phyloP scores from a whole-genome alignment of 179 eudicot genomes.

The Amaranthus tricolor region DNA sequence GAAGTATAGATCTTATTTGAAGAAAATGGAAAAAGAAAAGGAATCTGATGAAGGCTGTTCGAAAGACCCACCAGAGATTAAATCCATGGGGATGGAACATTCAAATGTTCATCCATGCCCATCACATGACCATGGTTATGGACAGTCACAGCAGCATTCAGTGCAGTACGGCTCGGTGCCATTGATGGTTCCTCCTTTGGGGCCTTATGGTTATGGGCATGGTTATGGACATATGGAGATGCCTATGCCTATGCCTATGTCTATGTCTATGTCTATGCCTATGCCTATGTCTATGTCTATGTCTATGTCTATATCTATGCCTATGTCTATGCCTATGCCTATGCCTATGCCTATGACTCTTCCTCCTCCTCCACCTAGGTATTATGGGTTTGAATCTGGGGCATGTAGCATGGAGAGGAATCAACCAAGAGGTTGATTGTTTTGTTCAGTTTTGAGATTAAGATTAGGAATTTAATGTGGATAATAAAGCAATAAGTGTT shows the following conservation, averaged over 20 bases:
- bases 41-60: conserved; percentile 21
- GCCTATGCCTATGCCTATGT: too few species aligned
- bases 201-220: conserved; percentile 27
- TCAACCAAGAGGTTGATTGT: conserved; percentile 33
- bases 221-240: conserved; percentile 33
- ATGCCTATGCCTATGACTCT: conserved; percentile 7
- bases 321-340: too few species aligned
- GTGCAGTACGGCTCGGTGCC: conserved; percentile 19
- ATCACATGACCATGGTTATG: neutral
- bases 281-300: too few species aligned
- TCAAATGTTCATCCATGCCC: neutral
- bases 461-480: neutral
- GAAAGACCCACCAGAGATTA: conserved; percentile 14
- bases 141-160: neutral
- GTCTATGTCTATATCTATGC: too few species aligned
- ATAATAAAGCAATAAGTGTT: too few species aligned
- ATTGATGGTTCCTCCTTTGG: conserved; percentile 30
- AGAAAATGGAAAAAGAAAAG: conserved; percentile 33
- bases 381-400: conserved; percentile 39
- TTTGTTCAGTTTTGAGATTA: neutral
- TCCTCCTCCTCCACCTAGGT: conserved; percentile 24
- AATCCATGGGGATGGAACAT: conserved; percentile 9
- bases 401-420: conserved; percentile 36
- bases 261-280: too few species aligned
- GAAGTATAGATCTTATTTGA: conserved; percentile 44